Conservation (phyloP, 257 asterid species). For the Solanum arcanum region DNA sequence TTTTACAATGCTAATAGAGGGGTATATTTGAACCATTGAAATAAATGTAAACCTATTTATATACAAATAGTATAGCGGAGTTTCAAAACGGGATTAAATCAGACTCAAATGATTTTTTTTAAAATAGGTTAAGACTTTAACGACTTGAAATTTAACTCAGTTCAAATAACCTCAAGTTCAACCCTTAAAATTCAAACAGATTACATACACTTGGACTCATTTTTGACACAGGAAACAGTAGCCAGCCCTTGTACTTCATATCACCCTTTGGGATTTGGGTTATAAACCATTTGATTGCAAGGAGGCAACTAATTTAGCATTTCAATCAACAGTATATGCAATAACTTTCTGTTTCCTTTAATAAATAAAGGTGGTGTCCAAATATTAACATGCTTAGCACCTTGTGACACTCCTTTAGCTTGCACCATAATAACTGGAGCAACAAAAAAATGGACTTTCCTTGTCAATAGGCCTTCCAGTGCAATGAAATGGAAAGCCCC, state of each 20-base stretch:
- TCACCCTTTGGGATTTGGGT: not conserved
- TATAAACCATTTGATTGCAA: not conserved
- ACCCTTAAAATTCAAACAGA: too few species aligned
- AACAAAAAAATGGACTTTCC: not conserved
- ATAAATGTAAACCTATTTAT: not conserved
- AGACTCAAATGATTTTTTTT: too few species aligned
- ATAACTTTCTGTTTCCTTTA: too few species aligned
- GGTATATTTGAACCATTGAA: not conserved
- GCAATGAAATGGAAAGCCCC: not conserved
- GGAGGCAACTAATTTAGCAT: not conserved
- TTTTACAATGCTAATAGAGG: not conserved
- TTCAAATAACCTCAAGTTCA: too few species aligned
- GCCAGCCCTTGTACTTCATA: not conserved
- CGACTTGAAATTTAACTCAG: too few species aligned
- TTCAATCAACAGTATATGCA: not conserved
- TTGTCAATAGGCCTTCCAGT: not conserved
- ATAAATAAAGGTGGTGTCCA: too few species aligned
- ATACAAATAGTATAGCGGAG: not conserved
- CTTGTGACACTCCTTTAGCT: not conserved
- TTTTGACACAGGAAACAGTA: not conserved
- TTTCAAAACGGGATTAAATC: too few species aligned
- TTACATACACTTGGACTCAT: too few species aligned
- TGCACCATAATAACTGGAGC: not conserved
- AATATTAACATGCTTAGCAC: not conserved
- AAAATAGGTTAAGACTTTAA: too few species aligned